A percentile compares a stretch with the other conserved stretches of the same genome.
Conservation (phyloP, 2,329 filamentous ascomycete species). For the Colletotrichum karsti region DNA sequence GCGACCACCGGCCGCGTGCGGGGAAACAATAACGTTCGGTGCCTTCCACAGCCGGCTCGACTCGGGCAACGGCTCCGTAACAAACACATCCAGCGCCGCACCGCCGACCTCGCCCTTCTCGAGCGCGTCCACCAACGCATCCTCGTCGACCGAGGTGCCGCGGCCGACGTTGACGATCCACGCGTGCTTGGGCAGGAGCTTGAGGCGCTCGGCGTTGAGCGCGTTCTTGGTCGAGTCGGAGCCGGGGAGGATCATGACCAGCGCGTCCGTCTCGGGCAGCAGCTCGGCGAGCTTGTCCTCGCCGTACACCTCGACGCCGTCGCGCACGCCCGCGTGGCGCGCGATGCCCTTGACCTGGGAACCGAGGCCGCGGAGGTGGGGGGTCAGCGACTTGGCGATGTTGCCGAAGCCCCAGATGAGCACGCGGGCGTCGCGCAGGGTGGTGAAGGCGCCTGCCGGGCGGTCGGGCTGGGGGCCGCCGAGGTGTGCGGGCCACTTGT, state of each 20-base stretch:
- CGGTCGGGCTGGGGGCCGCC: conserved; percentile 69
- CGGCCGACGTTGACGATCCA: conserved; percentile 64
- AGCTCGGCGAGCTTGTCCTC: conserved; percentile 63
- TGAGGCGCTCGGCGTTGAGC: conserved; percentile 62
- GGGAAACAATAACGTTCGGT: conserved; percentile 62
- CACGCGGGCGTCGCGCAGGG: conserved; percentile 65
- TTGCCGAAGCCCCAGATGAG: conserved; percentile 74
- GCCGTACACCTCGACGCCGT: conserved; percentile 64
- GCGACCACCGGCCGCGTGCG: conserved; percentile 67
- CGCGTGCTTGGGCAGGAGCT: conserved; percentile 63
- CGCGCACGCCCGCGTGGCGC: conserved; percentile 61
- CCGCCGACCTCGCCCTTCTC: conserved; percentile 53
- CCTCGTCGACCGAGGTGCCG: conserved; percentile 58
- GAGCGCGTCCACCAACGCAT: conserved; percentile 55
- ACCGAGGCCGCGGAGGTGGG: conserved; percentile 62
- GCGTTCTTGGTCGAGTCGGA: conserved; percentile 63
- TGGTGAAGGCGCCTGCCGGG: conserved; percentile 64
- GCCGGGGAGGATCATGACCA: conserved; percentile 74
- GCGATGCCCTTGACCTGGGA: conserved; percentile 68
- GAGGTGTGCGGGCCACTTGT: conserved; percentile 68
- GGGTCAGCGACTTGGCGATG: conserved; percentile 68
- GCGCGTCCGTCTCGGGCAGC: conserved; percentile 65
- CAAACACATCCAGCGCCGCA: conserved; percentile 59
- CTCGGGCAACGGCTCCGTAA: conserved; percentile 53
- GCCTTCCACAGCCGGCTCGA: conserved; percentile 57